Base-by-base conservation (phyloP, 2,329 filamentous ascomycete genomes). In the Aspergillus sp. region DNA sequence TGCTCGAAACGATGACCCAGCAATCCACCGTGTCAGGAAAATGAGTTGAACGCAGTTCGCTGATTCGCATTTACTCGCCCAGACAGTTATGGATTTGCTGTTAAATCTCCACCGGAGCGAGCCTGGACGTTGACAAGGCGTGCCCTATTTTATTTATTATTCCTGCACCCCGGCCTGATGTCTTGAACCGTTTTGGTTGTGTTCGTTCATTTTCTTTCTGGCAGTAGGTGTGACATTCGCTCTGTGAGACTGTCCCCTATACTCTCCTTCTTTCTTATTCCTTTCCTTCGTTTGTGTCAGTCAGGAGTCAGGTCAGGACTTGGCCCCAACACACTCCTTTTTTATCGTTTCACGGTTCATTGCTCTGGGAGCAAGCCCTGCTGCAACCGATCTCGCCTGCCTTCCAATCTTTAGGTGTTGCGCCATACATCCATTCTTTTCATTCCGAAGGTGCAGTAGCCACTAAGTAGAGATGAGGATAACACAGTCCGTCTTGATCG, bases 401-500 rank as follows among this genome's bases (percentile, higher is more conserved):
- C 30, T 40, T 41, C 6, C 33, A 46, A 40, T 51, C 42, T 49
- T 17, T 40, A 7, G 12, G 39, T 50, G 52, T 47, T 54, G 40
- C 24, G 47, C 27, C 34, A 54, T 37, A 37, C 47, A 30, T 46
- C 30, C 54, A 39, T 22, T 50, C 53, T 45, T 59, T 57, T 59
- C 9, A 42, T 22, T 12, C 47, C n/a, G 33, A 39, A 42, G 44
- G 44, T 22, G 41, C 39, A 46, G 30, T 40, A 40, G 48, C 27
- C 30, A 24, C 37, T 49, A 4, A 30, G 9, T 11, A 63, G 64
- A 51, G 39, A 74, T 73, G 69, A 66, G 67, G 60, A 53, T 70
- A 39, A 37, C 67, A 46, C 61, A 67, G 46, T 71, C 66, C 13
- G 54, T 74, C 52, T 40, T 68, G 30, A 46, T 71, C 4, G 60